Base-by-base conservation (phyloP, 2,329 filamentous ascomycete species). In the Ophiostoma quercus region DNA sequence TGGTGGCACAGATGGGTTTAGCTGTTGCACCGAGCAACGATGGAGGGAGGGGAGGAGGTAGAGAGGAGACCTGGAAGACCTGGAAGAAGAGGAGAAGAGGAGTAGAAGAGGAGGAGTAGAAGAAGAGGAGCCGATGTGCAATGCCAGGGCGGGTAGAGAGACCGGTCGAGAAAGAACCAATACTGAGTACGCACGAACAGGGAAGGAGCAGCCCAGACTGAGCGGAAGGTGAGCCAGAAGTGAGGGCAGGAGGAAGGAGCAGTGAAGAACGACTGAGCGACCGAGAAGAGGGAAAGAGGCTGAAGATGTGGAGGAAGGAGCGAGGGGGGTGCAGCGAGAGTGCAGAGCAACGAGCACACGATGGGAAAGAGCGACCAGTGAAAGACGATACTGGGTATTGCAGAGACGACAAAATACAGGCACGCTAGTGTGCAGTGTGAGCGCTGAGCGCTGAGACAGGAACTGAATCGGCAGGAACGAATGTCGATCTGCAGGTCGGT, bases 21-120 rank as follows among this genome's bases (percentile, higher is more conserved):
- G 71, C 67, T 70, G 70, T 71, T 72, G 68, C 70, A 72, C 71
- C 65, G 71, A 71, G 71, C 71, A 72, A 72, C 70, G 69, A 66
- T 66, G 57, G 57, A 41, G 32, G 66, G 60, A 54, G 65, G 57
- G 51, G 54, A 39, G 32, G 60, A 51, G 37, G 41, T 66, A 63
- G 37, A 62, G 43, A 37, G 37, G n/a, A 43, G 66, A 54, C 34
- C 34, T 34, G 34, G 34, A 34, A 34, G 34, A 34, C 34, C 34
- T 34, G 34, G 57, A 25, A 62, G 60, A 63, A 6, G 57, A 34
- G 14, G 16, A 63, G 29, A 34, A n/a, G 60, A 37, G n/a, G 60
- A 34, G 60, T 32, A 37, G 32, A 41, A 43, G 65, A 47, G 60
- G 34, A 29, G 37, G 14, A 22, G 37, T 47, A 62, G 43, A 37